Evolutionary conservation across 331 rosid genomes (phyloP), one percentile per base, ranked within the genome.

Genomic region (Spiraea crenata): DNA sequence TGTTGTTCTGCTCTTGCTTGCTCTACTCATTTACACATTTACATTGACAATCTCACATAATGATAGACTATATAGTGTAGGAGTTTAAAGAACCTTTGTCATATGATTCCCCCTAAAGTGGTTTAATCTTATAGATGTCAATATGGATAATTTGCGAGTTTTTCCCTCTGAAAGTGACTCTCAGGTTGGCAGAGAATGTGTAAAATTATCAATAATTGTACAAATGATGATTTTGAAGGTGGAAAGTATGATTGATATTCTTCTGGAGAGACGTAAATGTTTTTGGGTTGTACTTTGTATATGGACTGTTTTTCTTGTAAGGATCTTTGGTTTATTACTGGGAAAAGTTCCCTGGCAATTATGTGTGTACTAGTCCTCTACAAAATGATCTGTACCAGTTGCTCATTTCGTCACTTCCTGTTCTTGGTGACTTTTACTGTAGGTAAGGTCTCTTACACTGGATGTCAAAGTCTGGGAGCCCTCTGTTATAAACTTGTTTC

Each of bases 401-500:
- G 73, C 64, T 83, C 72, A 77, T 46, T 34, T 51, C n/a, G 72
- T 19, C 42, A 19, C 42, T 19, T 10, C 12, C 57, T 72, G 49
- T 75, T 54, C 49, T 57, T 80, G 54, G 59, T 68, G 68, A n/a
- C 44, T 70, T 77, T 49, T 74, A 57, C 76, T 77, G 80, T 83
- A 95, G 99, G 99, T 91, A 35, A 90, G 99, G 70, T 95, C 99
- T 74, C 96, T 95, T 67, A 95, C 99, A 17, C 84, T 95, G 82
- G 99, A 95, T 80, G 93, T 95, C 78, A 95, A 91, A 79, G 99
- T 88, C 81, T 95, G 99, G 99, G 99, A 95, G 74, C 96, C 98
- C 71, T 91, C 96, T 58, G 96, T 95, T 62, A 91, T 95, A 72
- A 88, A 84, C 81, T 86, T 95, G 79, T 95, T 95, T 85, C 98